phyloP scores from a whole-genome alignment of 2,329 filamentous ascomycete genomes.

The Ceratocystis cacaofunesta region DNA sequence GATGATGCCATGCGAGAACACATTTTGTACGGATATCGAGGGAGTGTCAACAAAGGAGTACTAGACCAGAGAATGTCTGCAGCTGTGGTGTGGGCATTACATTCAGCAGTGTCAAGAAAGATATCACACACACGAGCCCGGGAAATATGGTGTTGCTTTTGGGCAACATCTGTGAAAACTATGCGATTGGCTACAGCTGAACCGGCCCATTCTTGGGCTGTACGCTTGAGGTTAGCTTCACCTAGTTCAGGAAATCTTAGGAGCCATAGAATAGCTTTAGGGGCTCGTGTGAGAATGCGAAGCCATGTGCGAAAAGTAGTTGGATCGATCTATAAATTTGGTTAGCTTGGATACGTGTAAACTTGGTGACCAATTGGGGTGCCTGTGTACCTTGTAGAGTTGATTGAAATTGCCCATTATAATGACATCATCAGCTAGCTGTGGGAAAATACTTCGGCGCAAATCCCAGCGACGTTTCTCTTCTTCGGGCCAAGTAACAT shows the following conservation, averaged over 20 bases:
- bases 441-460: constrained; percentile 83
- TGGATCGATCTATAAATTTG: constrained; percentile 65
- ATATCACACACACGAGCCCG: constrained; percentile 84
- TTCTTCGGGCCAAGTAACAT: constrained; percentile 69
- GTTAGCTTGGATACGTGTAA: background rate
- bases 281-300: constrained; percentile 69
- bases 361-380: background rate
- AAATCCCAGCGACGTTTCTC: constrained; percentile 73
- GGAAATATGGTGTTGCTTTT: constrained; percentile 86
- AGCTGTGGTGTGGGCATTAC: constrained; percentile 94
- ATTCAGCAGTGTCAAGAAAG: constrained; percentile 93
- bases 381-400: constrained; percentile 68
- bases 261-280: constrained; percentile 85
- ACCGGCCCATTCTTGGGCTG: constrained; percentile 71
- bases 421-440: constrained; percentile 64
- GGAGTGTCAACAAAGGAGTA: constrained; percentile 78
- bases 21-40: constrained; percentile 95
- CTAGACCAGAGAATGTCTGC: constrained; percentile 95
- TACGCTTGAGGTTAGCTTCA: constrained; percentile 68
- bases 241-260: constrained; percentile 92
- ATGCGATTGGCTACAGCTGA: constrained; percentile 72
- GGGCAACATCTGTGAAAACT: constrained; percentile 90
- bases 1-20: constrained; percentile 95
- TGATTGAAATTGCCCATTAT: constrained; percentile 98
- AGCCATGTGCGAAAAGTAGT: constrained; percentile 94